Base-by-base conservation (phyloP, 768 basidiomycete genomes). In the Termitomyces sp. region DNA sequence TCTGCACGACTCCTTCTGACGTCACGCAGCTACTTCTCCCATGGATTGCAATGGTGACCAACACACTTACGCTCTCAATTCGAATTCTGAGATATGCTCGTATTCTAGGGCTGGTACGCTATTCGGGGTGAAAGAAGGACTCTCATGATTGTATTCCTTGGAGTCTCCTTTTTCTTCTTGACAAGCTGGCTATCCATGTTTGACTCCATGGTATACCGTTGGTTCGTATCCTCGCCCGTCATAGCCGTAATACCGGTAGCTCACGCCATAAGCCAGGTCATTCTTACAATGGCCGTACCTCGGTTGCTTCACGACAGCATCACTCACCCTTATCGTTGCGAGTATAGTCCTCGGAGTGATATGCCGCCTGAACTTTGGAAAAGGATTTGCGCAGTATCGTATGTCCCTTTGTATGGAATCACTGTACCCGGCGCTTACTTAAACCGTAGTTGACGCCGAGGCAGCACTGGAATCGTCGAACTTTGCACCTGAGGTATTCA, bases 381-480 rank as follows among this genome's bases (percentile, higher is more conserved):
- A 79, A 59, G 85, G 85, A 0, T 73, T 85, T 13, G 75, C 76
- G 0, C 72, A 86, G 56, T 86, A 84, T 63, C 68, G 85, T 87
- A 63, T 60, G 83, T 74, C 5, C 46, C 48, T 56, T 20, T 27
- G 41, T 51, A 24, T 54, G n/a, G 3, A 8, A 27, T n/a, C 15
- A n/a, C 8, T 50, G 34, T 22, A 22, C n/a, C 2, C 36, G 1
- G 24, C 50, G 31, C 37, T 52, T 15, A 34, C n/a, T 49, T 66
- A 58, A 68, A 34, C 16, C 27, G 50, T 58, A 79, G 78, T 78
- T 8, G 68, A 72, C 27, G 77, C 75, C 13, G 77, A 78, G 61
- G 71, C 67, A 16, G 68, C 70, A 2, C 69, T 79, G n/a, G 70
- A 73, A 5, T 66, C 71, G 6, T 68, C 69, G 37, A 70, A 75